phyloP scores from a whole-genome alignment of 345 rosid genomes.

The Citrus glauca region DNA sequence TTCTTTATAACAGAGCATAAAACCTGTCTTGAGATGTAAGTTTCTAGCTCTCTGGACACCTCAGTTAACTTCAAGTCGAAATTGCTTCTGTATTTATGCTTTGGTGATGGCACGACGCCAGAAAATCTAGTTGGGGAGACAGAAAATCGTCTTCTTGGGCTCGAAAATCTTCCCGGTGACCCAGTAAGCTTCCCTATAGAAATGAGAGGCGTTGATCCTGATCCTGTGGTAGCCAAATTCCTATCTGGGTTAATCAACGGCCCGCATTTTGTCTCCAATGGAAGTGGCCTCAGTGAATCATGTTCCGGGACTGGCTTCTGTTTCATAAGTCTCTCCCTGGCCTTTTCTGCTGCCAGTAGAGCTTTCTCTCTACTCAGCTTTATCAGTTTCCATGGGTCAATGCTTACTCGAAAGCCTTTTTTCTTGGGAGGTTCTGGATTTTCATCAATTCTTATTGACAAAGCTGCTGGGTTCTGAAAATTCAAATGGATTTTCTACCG shows the following conservation, averaged over 20 bases:
- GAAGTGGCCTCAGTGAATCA: conserved; percentile 69
- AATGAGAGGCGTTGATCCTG: conserved; percentile 45
- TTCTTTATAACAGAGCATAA: conserved; percentile 69
- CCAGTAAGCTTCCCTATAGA: conserved; percentile 39
- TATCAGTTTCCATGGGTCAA: conserved; percentile 85
- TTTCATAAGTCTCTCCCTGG: conserved; percentile 69
- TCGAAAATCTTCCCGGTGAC: conserved; percentile 68
- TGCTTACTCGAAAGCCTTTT: conserved; percentile 68
- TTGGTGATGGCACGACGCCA: conserved; percentile 55
- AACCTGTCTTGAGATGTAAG: conserved; percentile 83
- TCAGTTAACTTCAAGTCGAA: conserved; percentile 87
- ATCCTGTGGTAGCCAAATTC: conserved; percentile 23
- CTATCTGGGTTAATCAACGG: conserved; percentile 54
- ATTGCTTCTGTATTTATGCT: conserved; percentile 68
- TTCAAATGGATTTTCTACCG: not conserved
- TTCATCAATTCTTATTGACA: conserved; percentile 73
- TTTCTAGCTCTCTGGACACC: conserved; percentile 86
- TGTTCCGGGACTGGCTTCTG: conserved; percentile 35
- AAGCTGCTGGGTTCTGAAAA: conserved; percentile 49
- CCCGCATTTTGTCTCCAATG: conserved; percentile 73
- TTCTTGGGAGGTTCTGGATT: conserved; percentile 66
- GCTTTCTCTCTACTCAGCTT: conserved; percentile 83
- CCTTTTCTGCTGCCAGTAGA: conserved; percentile 85
- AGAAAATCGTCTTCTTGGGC: conserved; percentile 90
- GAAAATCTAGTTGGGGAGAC: conserved; percentile 46